phyloP scores from a whole-genome alignment of 768 basidiomycete species.

The Suillus subaureus region DNA sequence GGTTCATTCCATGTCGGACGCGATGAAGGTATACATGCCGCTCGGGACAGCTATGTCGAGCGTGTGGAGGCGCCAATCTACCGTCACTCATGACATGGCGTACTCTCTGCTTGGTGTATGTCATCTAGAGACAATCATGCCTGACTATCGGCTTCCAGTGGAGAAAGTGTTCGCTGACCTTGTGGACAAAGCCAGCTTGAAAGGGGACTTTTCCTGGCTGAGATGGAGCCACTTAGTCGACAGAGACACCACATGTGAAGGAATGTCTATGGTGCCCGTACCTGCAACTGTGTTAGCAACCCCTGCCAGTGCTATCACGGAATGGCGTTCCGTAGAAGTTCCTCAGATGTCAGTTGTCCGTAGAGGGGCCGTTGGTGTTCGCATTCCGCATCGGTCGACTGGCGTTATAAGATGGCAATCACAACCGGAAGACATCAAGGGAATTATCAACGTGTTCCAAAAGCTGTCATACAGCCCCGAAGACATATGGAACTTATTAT shows the following conservation, averaged over 20 bases:
- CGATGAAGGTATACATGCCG: conserved; percentile 5
- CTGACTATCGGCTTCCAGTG: conserved; percentile 5
- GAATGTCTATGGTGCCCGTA: conserved; percentile 10
- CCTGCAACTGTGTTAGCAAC: conserved; percentile 12
- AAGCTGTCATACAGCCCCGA: conserved; percentile 5
- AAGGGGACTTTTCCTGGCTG: conserved; percentile 10
- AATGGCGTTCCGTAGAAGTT: conserved; percentile 9
- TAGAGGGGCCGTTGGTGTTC: conserved; percentile 5
- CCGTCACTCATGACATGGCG: conserved; percentile 9
- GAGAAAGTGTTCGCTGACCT: conserved; percentile 7
- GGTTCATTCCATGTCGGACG: conserved; percentile 1
- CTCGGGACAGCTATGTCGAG: conserved; percentile 11
- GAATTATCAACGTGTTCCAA: conserved; percentile 5
- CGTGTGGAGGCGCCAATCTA: conserved; percentile 12
- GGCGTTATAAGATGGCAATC: conserved; percentile 11
- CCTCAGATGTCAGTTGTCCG: neutral
- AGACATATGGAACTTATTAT: conserved; percentile 9
- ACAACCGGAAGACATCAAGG: conserved; percentile 8
- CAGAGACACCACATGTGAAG: conserved; percentile 5
- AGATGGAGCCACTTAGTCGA: conserved; percentile 10
- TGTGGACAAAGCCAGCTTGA: conserved; percentile 10
- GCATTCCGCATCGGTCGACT: conserved; percentile 12
- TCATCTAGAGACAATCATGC: conserved; percentile 8
- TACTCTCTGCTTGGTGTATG: conserved; percentile 11
- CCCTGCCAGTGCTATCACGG: conserved; percentile 10